Percentiles rank a stretch among this genome's conserved stretches.
Evolutionary conservation across 176 grass and related monocot species (phyloP).

Genomic region (Juncus inflexus): DNA sequence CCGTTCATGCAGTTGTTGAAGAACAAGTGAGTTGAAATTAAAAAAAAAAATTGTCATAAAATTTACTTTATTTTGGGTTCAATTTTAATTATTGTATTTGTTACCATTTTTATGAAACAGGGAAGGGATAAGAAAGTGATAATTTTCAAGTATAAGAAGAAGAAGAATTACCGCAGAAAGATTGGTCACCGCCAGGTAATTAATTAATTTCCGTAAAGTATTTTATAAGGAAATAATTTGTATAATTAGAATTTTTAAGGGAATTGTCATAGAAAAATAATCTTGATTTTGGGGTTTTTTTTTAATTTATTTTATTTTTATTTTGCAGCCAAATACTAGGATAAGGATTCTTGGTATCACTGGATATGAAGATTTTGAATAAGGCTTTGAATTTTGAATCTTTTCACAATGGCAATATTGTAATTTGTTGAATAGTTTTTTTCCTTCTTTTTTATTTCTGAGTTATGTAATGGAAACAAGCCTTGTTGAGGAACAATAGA

Average conservation of each 20-base stretch:
- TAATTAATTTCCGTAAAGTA: background rate
- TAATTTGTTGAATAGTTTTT: background rate
- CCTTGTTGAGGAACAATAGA: constrained; percentile 16
- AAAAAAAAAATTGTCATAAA: background rate
- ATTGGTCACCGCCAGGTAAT: constrained; percentile 84
- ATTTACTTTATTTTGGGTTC: too few species aligned
- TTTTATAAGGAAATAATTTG: too few species aligned
- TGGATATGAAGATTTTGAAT: constrained; percentile 64
- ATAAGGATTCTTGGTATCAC: constrained; percentile 79
- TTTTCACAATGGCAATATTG: too few species aligned
- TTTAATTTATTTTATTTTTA: background rate
- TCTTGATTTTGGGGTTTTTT: background rate
- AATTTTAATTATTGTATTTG: background rate
- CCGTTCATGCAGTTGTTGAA: constrained; percentile 78
- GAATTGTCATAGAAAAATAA: too few species aligned
- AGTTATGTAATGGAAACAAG: background rate
- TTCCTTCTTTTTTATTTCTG: background rate
- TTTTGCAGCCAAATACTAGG: constrained; percentile 74
- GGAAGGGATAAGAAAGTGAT: constrained; percentile 82
- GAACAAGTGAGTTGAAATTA: constrained; percentile 21
- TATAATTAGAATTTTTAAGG: too few species aligned
- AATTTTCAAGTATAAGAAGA: constrained; percentile 82
- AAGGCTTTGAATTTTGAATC: too few species aligned
- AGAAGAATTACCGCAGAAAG: constrained; percentile 95
- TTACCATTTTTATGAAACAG: constrained; percentile 37